Evolutionary conservation across 2,329 filamentous ascomycete species (phyloP).

Genomic region (Neurospora sp.): DNA sequence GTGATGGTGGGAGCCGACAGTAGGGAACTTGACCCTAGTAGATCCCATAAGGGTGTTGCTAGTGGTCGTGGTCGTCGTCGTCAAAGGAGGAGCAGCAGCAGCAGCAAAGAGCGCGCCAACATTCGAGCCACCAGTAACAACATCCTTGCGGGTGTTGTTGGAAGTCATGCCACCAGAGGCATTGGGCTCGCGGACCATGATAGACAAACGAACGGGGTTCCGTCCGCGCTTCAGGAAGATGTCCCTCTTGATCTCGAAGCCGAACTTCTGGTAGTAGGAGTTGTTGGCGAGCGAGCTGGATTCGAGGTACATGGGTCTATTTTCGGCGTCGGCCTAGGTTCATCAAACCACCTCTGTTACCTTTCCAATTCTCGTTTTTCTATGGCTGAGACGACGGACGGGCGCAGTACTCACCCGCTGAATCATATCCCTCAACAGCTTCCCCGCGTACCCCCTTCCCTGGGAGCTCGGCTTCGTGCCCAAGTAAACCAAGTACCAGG

Average conservation of each 20-base stretch:
- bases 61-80: background rate
- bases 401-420: conserved; percentile 36
- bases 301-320: conserved; percentile 65
- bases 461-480: conserved; percentile 63
- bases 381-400: background rate
- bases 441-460: conserved; percentile 62
- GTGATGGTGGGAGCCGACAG: background rate
- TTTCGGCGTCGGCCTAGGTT: conserved; percentile 54
- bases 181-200: conserved; percentile 71
- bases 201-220: conserved; percentile 56
- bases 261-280: conserved; percentile 63
- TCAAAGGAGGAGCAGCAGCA: background rate
- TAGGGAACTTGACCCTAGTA: background rate
- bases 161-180: conserved; percentile 6
- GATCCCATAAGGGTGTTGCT: background rate
- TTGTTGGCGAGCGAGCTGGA: conserved; percentile 61
- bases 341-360: background rate
- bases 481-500: conserved; percentile 77
- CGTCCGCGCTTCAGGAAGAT: conserved; percentile 50
- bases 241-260: conserved; percentile 55
- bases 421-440: conserved; percentile 62
- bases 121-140: background rate
- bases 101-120: background rate
- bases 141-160: conserved; percentile 12
- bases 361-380: background rate